These are phyloP conservation scores for Xylariaceae sp. DNA, from an alignment of 2,329 filamentous ascomycete species.

Conservation along the genomic window DNA sequence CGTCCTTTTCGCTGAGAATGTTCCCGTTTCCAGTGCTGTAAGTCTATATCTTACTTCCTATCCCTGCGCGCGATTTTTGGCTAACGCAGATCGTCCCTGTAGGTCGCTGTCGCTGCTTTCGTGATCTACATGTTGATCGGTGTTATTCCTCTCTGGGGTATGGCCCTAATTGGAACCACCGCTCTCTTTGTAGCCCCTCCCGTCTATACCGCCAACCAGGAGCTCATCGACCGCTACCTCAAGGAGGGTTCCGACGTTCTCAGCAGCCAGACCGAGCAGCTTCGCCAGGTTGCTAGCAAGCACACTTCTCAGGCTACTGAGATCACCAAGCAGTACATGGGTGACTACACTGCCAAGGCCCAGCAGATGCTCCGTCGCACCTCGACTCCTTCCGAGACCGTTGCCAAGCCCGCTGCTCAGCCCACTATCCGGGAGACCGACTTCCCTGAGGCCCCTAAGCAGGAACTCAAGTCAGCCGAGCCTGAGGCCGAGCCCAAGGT, in stretches of 20 bases:
- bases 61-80: not conserved
- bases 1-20: slow-evolving; percentile 63
- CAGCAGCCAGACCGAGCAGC: slow-evolving; percentile 58
- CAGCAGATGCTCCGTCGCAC: slow-evolving; percentile 53
- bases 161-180: slow-evolving; percentile 55
- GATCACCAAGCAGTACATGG: slow-evolving; percentile 62
- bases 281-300: slow-evolving; percentile 57
- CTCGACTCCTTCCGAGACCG: slow-evolving; percentile 39
- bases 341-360: slow-evolving; percentile 63
- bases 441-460: slow-evolving; percentile 43
- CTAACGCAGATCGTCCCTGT: slow-evolving; percentile 2
- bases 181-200: slow-evolving; percentile 58
- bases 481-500: slow-evolving; percentile 18
- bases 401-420: slow-evolving; percentile 34
- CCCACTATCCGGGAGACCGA: slow-evolving; percentile 39
- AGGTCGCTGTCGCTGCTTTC: slow-evolving; percentile 58
- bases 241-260: slow-evolving; percentile 53
- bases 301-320: slow-evolving; percentile 59
- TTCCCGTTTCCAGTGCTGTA: slow-evolving; percentile 55
- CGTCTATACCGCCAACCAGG: slow-evolving; percentile 62
- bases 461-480: slow-evolving; percentile 35
- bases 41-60: slow-evolving; percentile 29
- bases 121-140: slow-evolving; percentile 64
- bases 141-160: slow-evolving; percentile 64
- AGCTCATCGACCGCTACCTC: slow-evolving; percentile 61